These are phyloP conservation scores for Solanum tarijense DNA, from an alignment of 257 asterid genomes.

Conservation along the genomic window DNA sequence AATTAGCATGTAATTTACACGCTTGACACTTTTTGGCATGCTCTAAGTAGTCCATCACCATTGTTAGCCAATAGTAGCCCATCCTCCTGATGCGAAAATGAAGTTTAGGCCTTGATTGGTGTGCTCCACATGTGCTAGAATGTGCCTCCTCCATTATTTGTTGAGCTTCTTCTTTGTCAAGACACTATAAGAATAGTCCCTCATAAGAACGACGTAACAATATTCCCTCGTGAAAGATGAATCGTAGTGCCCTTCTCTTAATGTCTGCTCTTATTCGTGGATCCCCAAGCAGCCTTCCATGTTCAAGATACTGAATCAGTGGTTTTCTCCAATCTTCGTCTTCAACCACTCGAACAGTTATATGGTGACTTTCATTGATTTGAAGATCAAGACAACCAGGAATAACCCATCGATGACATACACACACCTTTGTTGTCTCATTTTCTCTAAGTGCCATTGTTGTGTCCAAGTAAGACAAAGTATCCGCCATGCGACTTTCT, in stretches of 20 bases:
- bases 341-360: too few species aligned
- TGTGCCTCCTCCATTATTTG: too few species aligned
- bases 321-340: not conserved
- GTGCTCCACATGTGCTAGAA: too few species aligned
- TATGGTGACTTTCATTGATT: not conserved
- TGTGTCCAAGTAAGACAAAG: not conserved
- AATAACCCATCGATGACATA: not conserved
- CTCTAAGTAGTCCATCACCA: not conserved
- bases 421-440: not conserved
- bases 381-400: too few species aligned
- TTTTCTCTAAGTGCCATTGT: not conserved
- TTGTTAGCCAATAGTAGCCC: not conserved
- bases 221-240: not conserved
- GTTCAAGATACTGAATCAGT: not conserved
- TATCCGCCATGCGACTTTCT: not conserved
- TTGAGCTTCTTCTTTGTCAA: not conserved
- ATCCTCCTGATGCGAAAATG: too few species aligned
- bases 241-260: too few species aligned
- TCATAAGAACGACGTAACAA: not conserved
- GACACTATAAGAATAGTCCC: too few species aligned
- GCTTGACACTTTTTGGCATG: too few species aligned
- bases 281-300: not conserved
- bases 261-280: too few species aligned
- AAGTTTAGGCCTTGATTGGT: not conserved
- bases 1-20: too few species aligned